Evolutionary conservation across 2,329 filamentous ascomycete genomes (phyloP), one percentile per base, ranked within the genome.

Genomic region (Capronia coronata): DNA sequence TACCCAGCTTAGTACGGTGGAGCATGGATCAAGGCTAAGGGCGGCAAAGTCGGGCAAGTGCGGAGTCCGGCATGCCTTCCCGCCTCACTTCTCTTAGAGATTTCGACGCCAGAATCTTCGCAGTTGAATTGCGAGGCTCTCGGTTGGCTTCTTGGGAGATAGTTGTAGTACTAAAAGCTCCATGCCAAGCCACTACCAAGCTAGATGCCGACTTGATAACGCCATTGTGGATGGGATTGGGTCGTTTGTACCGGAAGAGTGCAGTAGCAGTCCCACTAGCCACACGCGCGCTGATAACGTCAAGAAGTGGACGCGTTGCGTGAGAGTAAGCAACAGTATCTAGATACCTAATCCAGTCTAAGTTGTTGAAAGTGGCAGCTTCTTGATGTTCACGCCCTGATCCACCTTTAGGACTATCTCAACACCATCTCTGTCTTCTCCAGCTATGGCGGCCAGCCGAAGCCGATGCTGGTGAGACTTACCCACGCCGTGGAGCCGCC

Each of bases 241-340:
- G 18, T 37, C n/a, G 32, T 10, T 3, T 29, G 7, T 2, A 10
- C 9, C 7, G n/a, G 14, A 34, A 45, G 42, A 21, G 27, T 2
- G 35, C 3, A 6, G 14, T 10, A 42, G 30, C 9, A 21, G 13
- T 21, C 7, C 10, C 23, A 8, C 40, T 32, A 43, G 25, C 14
- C 19, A 6, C 19, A 25, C 30, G 7, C 18, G n/a, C 22, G 42
- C 43, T 19, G 43, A 46, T 46, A 46, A 46, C 43, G 43, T 46
- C 30, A 46, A 46, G n/a, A 5, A 6, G 18, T 19, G 5, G 11
- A 35, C 19, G 23, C 39, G 39, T 34, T 34, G 30, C 30, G 2
- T 14, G 30, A 34, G 30, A 10, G n/a, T n/a, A n/a, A 27, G 25
- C 25, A 10, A 32, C 3, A 32, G n/a, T n/a, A n/a, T n/a, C n/a